Conservation (phyloP, 108 stramenopile species). For the Cylindrotheca fusiformis region DNA sequence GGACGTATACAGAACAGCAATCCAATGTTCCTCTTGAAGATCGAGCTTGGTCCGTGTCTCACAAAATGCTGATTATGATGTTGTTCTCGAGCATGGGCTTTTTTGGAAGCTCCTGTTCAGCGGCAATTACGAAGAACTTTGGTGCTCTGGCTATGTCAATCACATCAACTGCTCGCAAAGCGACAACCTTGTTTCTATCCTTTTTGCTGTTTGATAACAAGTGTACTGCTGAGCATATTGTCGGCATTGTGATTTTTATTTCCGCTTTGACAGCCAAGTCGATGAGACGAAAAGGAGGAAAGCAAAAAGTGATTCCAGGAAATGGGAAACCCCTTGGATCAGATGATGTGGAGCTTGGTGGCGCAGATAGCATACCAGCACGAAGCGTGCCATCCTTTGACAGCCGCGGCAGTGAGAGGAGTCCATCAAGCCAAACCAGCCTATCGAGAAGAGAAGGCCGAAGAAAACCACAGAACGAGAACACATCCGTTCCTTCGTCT, state of each 20-base stretch:
- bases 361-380: too few species aligned
- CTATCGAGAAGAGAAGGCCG: too few species aligned
- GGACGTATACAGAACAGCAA: slow-evolving; percentile 75
- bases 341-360: too few species aligned
- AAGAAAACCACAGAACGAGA: too few species aligned
- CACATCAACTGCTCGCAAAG: slow-evolving; percentile 84
- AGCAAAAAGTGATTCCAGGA: too few species aligned
- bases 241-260: slow-evolving; percentile 77
- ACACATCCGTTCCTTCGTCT: too few species aligned
- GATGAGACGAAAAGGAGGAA: slow-evolving; percentile 30
- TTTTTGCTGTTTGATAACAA: slow-evolving; percentile 85
- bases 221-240: slow-evolving; percentile 76
- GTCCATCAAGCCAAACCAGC: too few species aligned
- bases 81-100: slow-evolving; percentile 82
- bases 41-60: slow-evolving; percentile 60
- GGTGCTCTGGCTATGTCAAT: slow-evolving; percentile 89
- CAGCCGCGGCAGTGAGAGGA: too few species aligned
- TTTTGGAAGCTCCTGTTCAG: slow-evolving; percentile 77
- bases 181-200: slow-evolving; percentile 86
- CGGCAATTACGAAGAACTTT: slow-evolving; percentile 89
- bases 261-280: slow-evolving; percentile 73
- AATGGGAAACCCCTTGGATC: too few species aligned
- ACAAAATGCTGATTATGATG: slow-evolving; percentile 61
- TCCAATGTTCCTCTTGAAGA: slow-evolving; percentile 47
- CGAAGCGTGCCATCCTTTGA: too few species aligned